phyloP scores from a whole-genome alignment of 2,329 filamentous ascomycete species.

The Alternaria novae-zelandiae region DNA sequence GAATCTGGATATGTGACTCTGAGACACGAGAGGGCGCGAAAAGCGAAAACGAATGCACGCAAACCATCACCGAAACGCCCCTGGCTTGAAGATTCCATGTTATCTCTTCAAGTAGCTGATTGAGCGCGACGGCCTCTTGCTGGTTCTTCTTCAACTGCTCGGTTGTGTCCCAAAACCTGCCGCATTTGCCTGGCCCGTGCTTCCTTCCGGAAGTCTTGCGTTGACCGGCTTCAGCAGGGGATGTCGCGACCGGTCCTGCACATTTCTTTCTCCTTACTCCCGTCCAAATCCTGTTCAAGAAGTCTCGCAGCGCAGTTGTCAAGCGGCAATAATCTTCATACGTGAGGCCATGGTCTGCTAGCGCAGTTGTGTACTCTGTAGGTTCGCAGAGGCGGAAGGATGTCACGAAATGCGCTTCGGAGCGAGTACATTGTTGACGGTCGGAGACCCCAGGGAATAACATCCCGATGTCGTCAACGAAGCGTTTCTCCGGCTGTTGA shows the following conservation, averaged over 20 bases:
- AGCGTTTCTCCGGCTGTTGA: slow-evolving; percentile 31
- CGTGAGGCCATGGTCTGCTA: slow-evolving; percentile 36
- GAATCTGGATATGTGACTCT: slow-evolving; percentile 30
- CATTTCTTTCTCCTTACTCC: not conserved
- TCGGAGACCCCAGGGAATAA: slow-evolving; percentile 32
- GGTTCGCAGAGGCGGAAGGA: slow-evolving; percentile 34
- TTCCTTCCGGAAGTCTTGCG: not conserved
- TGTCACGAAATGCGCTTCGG: slow-evolving; percentile 27
- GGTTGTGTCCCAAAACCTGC: slow-evolving; percentile 7
- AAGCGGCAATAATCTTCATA: slow-evolving; percentile 27
- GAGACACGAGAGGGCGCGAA: slow-evolving; percentile 31
- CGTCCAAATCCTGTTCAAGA: slow-evolving; percentile 9
- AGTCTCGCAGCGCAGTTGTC: slow-evolving; percentile 19
- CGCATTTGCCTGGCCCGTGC: not conserved
- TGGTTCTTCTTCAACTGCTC: slow-evolving; percentile 15
- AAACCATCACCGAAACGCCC: slow-evolving; percentile 30
- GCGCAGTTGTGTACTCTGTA: slow-evolving; percentile 32
- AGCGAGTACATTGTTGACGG: slow-evolving; percentile 20
- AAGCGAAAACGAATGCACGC: slow-evolving; percentile 31
- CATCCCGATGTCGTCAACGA: slow-evolving; percentile 36
- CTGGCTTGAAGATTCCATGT: slow-evolving; percentile 22
- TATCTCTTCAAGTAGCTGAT: slow-evolving; percentile 28
- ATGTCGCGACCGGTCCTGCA: not conserved
- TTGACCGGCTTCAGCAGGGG: not conserved
- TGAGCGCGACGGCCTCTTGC: slow-evolving; percentile 20